Percentiles rank a stretch among this genome's conserved stretches.
Conservation (phyloP, 768 basidiomycete genomes). For the Arthromyces matolae region DNA sequence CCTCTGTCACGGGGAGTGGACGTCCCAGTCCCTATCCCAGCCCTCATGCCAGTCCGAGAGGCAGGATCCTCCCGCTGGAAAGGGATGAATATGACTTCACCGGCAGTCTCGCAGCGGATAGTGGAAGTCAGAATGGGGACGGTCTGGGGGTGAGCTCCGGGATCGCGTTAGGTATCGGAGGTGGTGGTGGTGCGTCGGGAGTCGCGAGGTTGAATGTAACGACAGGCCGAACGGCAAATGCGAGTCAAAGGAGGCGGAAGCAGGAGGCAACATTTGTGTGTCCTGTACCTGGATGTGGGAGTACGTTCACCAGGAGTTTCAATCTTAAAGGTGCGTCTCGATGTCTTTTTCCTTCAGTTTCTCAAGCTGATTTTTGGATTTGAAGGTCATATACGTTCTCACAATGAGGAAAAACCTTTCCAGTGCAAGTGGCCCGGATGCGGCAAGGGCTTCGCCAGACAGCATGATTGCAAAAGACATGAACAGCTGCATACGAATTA, state of each 20-base stretch:
- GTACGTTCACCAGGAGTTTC: slow-evolving; percentile 89
- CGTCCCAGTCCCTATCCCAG: slow-evolving; percentile 64
- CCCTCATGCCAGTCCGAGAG: slow-evolving; percentile 62
- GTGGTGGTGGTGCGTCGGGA: no score
- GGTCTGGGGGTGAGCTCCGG: slow-evolving; percentile 3
- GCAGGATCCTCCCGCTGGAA: slow-evolving; percentile 37
- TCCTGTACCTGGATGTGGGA: slow-evolving; percentile 78
- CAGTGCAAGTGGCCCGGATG: slow-evolving; percentile 94
- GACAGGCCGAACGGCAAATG: slow-evolving; percentile 84
- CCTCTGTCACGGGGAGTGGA: slow-evolving; percentile 27
- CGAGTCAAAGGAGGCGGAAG: slow-evolving; percentile 80
- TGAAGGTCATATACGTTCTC: slow-evolving; percentile 86
- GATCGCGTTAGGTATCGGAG: slow-evolving; percentile 1
- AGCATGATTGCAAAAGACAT: slow-evolving; percentile 96
- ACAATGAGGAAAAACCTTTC: slow-evolving; percentile 94
- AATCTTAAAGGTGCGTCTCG: slow-evolving; percentile 74
- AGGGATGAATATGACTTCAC: slow-evolving; percentile 30
- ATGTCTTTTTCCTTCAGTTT: slow-evolving; percentile 7
- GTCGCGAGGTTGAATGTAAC: slow-evolving; percentile 88
- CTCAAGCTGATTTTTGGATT: not conserved
- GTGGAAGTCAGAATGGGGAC: not conserved
- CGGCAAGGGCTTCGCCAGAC: slow-evolving; percentile 88
- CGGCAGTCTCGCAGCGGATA: slow-evolving; percentile 14
- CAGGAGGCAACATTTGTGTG: slow-evolving; percentile 85
- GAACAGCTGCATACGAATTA: slow-evolving; percentile 93